phyloP scores from a whole-genome alignment of 2,329 filamentous ascomycete species.

The Bipolaris victoriae region DNA sequence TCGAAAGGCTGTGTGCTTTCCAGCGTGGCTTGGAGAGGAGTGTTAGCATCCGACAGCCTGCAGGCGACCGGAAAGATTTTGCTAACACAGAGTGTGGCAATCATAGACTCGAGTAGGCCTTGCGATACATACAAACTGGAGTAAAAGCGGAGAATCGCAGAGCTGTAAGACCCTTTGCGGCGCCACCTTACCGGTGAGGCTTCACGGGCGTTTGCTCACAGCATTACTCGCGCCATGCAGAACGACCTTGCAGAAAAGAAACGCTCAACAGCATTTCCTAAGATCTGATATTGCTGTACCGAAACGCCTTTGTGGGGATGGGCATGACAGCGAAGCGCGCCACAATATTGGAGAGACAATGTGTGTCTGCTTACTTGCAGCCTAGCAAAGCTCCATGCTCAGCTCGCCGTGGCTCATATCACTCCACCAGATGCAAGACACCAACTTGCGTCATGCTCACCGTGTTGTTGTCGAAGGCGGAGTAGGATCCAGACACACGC shows the following conservation, averaged over 20 bases:
- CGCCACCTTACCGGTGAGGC: slow-evolving; percentile 1
- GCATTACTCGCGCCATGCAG: background rate
- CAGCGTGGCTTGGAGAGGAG: background rate
- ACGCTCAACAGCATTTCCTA: slow-evolving; percentile 15
- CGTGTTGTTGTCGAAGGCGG: slow-evolving; percentile 2
- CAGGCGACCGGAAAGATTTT: background rate
- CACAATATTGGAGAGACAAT: slow-evolving; percentile 33
- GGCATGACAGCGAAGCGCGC: slow-evolving; percentile 23
- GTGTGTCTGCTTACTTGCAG: slow-evolving; percentile 26
- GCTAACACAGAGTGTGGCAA: background rate
- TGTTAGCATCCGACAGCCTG: background rate
- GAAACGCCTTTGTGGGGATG: slow-evolving; percentile 6
- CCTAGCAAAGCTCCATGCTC: slow-evolving; percentile 8
- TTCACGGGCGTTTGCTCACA: background rate
- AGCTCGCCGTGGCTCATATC: slow-evolving; percentile 8
- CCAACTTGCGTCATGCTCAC: slow-evolving; percentile 12
- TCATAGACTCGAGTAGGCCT: background rate
- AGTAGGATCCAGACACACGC: background rate
- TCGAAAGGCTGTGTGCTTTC: background rate
- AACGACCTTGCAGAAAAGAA: slow-evolving; percentile 16
- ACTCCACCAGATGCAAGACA: slow-evolving; percentile 5
- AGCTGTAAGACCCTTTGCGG: background rate
- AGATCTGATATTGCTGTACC: slow-evolving; percentile 8
- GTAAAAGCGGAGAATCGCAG: background rate
- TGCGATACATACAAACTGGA: no score